phyloP scores from a whole-genome alignment of 768 basidiomycete species.

The Boletales sp. region DNA sequence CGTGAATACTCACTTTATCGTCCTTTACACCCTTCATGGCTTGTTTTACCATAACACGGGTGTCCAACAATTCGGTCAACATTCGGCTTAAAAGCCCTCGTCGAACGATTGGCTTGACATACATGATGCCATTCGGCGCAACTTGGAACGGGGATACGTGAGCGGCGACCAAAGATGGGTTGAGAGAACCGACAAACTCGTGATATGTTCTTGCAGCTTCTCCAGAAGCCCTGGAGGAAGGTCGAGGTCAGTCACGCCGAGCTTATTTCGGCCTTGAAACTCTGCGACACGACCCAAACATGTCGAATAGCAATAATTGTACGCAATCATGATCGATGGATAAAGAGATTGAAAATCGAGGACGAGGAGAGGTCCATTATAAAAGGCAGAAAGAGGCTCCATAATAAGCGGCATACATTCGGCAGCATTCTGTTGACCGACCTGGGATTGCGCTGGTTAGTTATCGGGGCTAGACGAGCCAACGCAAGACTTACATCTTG shows the following conservation, averaged over 20 bases:
- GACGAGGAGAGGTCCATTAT: constrained; percentile 87
- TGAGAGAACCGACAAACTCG: constrained; percentile 43
- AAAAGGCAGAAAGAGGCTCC: constrained; percentile 92
- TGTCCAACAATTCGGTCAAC: constrained; percentile 89
- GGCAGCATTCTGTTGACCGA: constrained; percentile 93
- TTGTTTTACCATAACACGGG: constrained; percentile 96
- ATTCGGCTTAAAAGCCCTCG: constrained; percentile 86
- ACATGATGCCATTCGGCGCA: constrained; percentile 93
- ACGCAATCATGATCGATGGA: constrained; percentile 97
- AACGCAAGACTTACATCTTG: constrained; percentile 56
- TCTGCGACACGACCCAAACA: constrained; percentile 85
- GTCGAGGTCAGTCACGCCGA: constrained; percentile 77
- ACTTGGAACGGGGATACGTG: constrained; percentile 45
- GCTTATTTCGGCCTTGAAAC: constrained; percentile 86
- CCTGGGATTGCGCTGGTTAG: constrained; percentile 43
- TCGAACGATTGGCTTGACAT: constrained; percentile 80
- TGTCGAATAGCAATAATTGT: constrained; percentile 97
- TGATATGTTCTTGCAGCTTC: constrained; percentile 71
- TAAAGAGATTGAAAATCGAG: constrained; percentile 97
- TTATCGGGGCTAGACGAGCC: neutral
- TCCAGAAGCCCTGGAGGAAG: constrained; percentile 65
- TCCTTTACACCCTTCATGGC: constrained; percentile 80
- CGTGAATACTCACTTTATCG: constrained; percentile 59
- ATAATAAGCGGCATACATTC: constrained; percentile 95
- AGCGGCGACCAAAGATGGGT: neutral